Evolutionary conservation across 106 monocot species (phyloP).

Genomic region (Apostasia shenzhenica): DNA sequence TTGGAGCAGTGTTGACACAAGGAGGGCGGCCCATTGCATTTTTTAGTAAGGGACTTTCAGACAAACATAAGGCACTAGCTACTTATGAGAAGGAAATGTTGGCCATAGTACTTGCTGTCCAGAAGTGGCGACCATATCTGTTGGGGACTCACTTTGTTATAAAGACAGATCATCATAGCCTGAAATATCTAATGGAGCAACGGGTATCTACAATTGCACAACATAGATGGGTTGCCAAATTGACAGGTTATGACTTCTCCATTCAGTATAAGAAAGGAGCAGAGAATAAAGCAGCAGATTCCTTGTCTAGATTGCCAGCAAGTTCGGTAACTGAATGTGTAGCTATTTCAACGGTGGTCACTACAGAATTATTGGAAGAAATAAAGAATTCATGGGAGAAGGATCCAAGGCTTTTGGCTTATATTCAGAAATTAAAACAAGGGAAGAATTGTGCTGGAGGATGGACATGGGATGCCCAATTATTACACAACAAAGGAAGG

Average conservation of each 20-base stretch:
- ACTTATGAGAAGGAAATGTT: not conserved
- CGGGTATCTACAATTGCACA: not conserved
- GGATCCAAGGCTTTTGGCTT: too few species aligned
- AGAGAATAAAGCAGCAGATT: slow-evolving; percentile 2
- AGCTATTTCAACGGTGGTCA: too few species aligned
- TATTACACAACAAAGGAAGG: too few species aligned
- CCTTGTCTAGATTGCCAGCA: not conserved
- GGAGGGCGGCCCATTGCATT: not conserved
- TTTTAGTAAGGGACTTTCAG: not conserved
- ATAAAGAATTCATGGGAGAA: too few species aligned
- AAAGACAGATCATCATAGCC: not conserved
- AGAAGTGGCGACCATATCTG: slow-evolving; percentile 7
- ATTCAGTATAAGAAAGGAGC: not conserved
- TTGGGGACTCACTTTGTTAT: not conserved
- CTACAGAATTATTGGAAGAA: too few species aligned
- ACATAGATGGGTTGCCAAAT: slow-evolving; percentile 2
- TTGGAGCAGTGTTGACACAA: not conserved
- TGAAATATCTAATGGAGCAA: slow-evolving; percentile 9
- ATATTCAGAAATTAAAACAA: too few species aligned
- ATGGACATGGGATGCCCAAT: too few species aligned
- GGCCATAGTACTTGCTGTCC: not conserved
- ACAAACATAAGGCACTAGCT: too few species aligned
- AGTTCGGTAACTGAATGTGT: not conserved
- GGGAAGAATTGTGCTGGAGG: too few species aligned
- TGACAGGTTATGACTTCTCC: not conserved